phyloP scores from a whole-genome alignment of 352 stramenopile species.

The Thalassiosira pacifica region DNA sequence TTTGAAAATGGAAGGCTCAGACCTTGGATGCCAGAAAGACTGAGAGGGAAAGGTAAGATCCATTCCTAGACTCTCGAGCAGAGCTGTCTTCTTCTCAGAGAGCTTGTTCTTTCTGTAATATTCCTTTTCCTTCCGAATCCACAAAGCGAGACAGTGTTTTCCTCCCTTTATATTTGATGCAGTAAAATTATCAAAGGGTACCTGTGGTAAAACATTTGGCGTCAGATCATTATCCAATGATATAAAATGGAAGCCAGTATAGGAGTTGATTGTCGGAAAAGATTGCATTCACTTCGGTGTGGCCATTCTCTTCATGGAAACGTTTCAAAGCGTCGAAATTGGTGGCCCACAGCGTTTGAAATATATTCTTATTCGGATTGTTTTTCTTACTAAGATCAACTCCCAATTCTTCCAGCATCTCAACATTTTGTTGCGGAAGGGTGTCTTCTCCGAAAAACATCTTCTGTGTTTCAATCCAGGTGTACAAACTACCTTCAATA shows the following conservation, averaged over 20 bases:
- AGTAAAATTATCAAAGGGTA: neutral
- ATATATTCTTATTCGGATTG: neutral
- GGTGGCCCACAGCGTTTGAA: neutral
- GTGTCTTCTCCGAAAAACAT: neutral
- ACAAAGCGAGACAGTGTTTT: neutral
- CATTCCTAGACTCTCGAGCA: conserved; percentile 4
- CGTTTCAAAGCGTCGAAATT: neutral
- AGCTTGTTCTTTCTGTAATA: conserved; percentile 25
- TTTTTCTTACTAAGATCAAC: neutral
- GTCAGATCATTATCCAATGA: neutral
- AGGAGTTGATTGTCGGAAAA: neutral
- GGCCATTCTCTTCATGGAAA: conserved; percentile 3
- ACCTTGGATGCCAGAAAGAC: no score
- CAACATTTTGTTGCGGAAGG: neutral
- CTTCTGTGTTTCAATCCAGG: conserved; percentile 26
- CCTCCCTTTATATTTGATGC: neutral
- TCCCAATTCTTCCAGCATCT: conserved; percentile 8
- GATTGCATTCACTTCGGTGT: neutral
- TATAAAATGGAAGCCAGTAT: neutral
- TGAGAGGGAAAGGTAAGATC: no score
- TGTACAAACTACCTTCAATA: neutral
- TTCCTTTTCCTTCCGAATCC: neutral
- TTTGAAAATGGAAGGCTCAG: no score
- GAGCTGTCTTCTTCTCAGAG: neutral
- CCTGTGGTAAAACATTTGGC: neutral